Conservation (phyloP, 1,284 basidiomycete species). For the Leccinum insolens region DNA sequence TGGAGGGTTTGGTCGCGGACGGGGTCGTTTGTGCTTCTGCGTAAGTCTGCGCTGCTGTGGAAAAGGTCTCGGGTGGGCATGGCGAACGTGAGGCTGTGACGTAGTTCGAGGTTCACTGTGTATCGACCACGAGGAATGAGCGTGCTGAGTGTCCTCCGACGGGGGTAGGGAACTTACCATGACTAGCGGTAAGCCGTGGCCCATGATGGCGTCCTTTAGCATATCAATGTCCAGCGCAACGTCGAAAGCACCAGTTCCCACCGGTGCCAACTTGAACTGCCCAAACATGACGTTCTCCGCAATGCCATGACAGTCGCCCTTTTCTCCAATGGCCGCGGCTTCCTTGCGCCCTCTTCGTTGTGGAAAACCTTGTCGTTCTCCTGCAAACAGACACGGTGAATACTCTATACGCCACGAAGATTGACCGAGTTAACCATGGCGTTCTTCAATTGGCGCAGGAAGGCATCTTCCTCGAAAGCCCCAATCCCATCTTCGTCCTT, state of each 20-base stretch:
- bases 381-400: constrained; percentile 93
- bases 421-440: constrained; percentile 97
- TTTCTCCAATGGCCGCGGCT: constrained; percentile 96
- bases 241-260: constrained; percentile 96
- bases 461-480: constrained; percentile 92
- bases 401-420: constrained; percentile 90
- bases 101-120: constrained; percentile 2
- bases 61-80: constrained; percentile 4
- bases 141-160: background rate
- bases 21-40: constrained; percentile 12
- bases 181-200: constrained; percentile 11
- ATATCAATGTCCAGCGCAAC: constrained; percentile 97
- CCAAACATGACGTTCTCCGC: constrained; percentile 99
- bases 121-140: background rate
- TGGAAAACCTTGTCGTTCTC: constrained; percentile 83
- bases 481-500: constrained; percentile 81
- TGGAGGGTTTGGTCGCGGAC: constrained; percentile 22
- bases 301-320: constrained; percentile 97
- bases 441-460: constrained; percentile 94
- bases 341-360: constrained; percentile 76
- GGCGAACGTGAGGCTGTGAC: constrained; percentile 11
- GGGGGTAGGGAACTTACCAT: constrained; percentile 17
- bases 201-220: constrained; percentile 84
- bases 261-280: constrained; percentile 86
- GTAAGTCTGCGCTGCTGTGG: constrained; percentile 14